These are phyloP conservation scores for Eutypella sp. DNA, from an alignment of 2,329 filamentous ascomycete genomes.

Conservation along the genomic window DNA sequence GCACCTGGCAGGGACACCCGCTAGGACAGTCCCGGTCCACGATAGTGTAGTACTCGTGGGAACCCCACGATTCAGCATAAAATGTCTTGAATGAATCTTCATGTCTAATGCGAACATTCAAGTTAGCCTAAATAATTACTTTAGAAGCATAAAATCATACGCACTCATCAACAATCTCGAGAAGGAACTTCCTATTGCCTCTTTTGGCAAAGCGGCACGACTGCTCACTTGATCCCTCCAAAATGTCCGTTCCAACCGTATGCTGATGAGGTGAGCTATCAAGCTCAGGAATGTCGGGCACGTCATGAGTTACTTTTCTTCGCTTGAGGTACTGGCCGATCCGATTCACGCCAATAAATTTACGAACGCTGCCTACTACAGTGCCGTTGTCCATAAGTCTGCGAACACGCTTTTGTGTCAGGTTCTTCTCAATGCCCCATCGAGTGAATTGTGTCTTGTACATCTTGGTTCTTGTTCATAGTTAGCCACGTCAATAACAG, in stretches of 20 bases:
- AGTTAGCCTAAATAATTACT: not conserved
- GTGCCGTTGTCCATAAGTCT: not conserved
- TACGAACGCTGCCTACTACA: not conserved
- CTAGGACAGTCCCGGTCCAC: not conserved
- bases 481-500: not conserved
- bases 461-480: not conserved
- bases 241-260: not conserved
- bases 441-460: constrained; percentile 3
- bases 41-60: not conserved
- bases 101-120: not conserved
- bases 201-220: not conserved
- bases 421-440: constrained; percentile 4
- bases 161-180: not conserved
- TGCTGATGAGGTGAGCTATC: not conserved
- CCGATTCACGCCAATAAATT: not conserved
- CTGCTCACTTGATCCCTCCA: not conserved
- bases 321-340: constrained; percentile 1
- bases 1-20: not conserved
- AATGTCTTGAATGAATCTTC: not conserved
- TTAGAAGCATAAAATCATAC: not conserved
- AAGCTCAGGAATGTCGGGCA: not conserved
- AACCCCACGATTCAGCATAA: constrained; percentile 3
- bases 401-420: not conserved
- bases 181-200: not conserved
- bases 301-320: not conserved